Base-by-base conservation (phyloP, 805 yeast genomes). In the Metschnikowia aberdeeniae region DNA sequence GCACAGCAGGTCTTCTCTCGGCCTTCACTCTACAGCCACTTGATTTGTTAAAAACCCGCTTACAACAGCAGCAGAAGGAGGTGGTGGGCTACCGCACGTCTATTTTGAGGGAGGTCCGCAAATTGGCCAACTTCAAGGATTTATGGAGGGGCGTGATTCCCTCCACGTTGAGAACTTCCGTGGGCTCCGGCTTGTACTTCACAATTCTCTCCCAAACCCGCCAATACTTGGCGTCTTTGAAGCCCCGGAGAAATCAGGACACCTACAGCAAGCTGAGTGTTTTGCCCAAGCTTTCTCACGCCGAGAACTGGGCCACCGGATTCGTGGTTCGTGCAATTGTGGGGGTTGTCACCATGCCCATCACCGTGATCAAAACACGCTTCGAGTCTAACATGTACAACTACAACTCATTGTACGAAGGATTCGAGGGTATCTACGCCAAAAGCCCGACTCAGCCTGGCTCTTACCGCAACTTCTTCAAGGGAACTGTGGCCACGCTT, bases 61-160 rank as follows among this genome's bases (percentile, higher is more conserved):
- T 89, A 7, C 98, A 89, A 67, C 65, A 71, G 54, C 75, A 71
- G 55, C 73, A 71, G 39, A 60, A 56, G 40, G 57, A 52, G 36
- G 34, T 37, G 17, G 28, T 37, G 2, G 49, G 52, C 3, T 51
- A 56, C 39, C 54, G 61, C 30, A 58, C 73, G 11, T 61, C 68
- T 10, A 53, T 72, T 39, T 22, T 73, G 11, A 67, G 62, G 43
- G 75, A 76, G 38, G 53, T 84, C 8, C 63, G 65, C 52, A 74
- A 70, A 45, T 57, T 72, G 34, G 59, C 68, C 36, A 62, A 68
- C 17, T 45, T 73, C 22, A 62, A 60, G 39, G 80, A 82, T 42
- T 70, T 90, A 33, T 93, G 99, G 99, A 75, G 96, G 44, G 99
- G 99, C 0, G 92, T 96, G 0, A 57, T 89, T 32, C 97, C 99